Evolutionary conservation across 805 yeast genomes (phyloP).

Genomic region (Suhomyces sp.): DNA sequence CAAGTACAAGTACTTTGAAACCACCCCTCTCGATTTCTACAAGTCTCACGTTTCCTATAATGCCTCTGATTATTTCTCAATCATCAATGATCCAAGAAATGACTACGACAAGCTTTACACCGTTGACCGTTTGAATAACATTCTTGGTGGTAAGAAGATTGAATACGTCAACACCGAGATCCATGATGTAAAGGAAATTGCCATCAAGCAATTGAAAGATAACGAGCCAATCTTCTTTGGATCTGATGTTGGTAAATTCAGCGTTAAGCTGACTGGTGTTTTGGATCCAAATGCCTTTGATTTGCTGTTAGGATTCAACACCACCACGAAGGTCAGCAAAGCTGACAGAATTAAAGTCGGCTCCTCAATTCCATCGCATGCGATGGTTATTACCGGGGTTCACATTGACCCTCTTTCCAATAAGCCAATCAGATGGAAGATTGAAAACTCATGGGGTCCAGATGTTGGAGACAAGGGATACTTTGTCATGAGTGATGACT

Average conservation of each 20-base stretch:
- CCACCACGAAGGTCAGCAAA: conserved; percentile 52
- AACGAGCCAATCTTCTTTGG: conserved; percentile 87
- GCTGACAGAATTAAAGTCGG: conserved; percentile 68
- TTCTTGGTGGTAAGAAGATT: conserved; percentile 67
- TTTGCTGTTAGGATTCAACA: conserved; percentile 56
- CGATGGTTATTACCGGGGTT: conserved; percentile 83
- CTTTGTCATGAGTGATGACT: conserved; percentile 43
- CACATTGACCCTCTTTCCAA: conserved; percentile 58
- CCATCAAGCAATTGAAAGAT: conserved; percentile 64
- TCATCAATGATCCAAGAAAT: conserved; percentile 83
- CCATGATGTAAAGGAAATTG: conserved; percentile 55
- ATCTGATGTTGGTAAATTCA: conserved; percentile 81
- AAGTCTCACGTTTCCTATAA: conserved; percentile 53
- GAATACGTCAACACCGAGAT: conserved; percentile 69
- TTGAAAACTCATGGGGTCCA: conserved; percentile 46
- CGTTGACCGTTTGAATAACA: conserved; percentile 74
- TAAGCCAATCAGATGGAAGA: conserved; percentile 43
- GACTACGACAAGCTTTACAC: conserved; percentile 60
- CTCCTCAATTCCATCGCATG: conserved; percentile 84
- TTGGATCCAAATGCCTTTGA: conserved; percentile 74
- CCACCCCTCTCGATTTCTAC: conserved; percentile 69
- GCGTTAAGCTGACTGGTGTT: conserved; percentile 61
- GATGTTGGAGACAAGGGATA: conserved; percentile 42
- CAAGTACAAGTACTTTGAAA: conserved; percentile 47
- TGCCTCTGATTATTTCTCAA: conserved; percentile 54